phyloP scores from a whole-genome alignment of 208 protist species.

The Acanthamoeba culbertsoni region DNA sequence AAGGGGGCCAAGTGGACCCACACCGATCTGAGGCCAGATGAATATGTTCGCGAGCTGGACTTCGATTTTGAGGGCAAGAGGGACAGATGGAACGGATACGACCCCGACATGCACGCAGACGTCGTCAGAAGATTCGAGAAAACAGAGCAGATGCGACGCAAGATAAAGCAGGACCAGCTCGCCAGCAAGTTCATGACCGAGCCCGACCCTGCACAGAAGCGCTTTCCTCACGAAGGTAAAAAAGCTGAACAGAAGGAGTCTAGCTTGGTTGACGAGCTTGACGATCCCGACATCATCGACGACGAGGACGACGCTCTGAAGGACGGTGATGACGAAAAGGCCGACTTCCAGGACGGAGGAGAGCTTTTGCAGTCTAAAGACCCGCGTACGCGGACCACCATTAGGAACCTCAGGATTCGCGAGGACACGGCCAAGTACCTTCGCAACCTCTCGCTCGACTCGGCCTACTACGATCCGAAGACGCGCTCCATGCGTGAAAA shows the following conservation, averaged over 20 bases:
- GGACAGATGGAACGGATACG: constrained; percentile 90
- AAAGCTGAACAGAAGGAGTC: constrained; percentile 47
- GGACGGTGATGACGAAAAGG: neutral
- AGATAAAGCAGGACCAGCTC: constrained; percentile 58
- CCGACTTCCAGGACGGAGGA: neutral
- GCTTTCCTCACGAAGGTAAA: constrained; percentile 1
- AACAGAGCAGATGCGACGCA: constrained; percentile 67
- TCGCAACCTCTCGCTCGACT: constrained; percentile 88
- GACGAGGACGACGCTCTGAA: constrained; percentile 62
- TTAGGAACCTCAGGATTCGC: constrained; percentile 89
- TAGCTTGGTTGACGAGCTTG: constrained; percentile 59
- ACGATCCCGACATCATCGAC: constrained; percentile 67
- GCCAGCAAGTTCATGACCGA: constrained; percentile 48
- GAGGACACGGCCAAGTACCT: constrained; percentile 95
- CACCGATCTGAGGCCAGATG: constrained; percentile 78
- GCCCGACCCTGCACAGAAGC: constrained; percentile 30
- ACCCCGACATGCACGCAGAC: constrained; percentile 76
- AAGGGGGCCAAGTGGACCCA: constrained; percentile 81
- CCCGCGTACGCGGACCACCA: constrained; percentile 81
- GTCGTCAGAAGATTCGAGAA: constrained; percentile 75
- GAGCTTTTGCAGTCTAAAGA: constrained; percentile 50
- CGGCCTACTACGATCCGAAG: constrained; percentile 94
- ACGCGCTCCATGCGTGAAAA: constrained; percentile 91
- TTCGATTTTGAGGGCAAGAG: constrained; percentile 86
- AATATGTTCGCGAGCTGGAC: constrained; percentile 66